Conservation (phyloP, 1,284 basidiomycete species). For the Puccinia polysora region DNA sequence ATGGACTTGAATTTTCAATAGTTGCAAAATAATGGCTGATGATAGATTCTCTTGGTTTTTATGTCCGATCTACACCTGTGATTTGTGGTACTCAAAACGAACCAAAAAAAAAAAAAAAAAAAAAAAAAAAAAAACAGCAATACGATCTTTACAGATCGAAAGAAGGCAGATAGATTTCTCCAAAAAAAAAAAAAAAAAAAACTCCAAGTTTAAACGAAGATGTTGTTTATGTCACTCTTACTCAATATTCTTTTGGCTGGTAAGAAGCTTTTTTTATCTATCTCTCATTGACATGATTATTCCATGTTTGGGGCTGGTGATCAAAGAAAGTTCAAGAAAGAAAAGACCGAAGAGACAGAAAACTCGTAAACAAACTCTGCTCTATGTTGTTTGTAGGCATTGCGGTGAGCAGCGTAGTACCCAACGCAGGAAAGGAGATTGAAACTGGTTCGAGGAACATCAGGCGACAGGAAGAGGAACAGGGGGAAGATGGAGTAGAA, state of each 20-base stretch:
- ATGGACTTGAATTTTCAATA: too few relatives aligned
- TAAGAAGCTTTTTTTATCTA: conserved; percentile 1
- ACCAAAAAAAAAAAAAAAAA: too few relatives aligned
- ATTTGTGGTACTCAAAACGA: too few relatives aligned
- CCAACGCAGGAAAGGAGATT: background rate
- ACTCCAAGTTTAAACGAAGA: background rate
- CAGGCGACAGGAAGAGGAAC: background rate
- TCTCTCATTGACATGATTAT: background rate
- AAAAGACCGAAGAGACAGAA: background rate
- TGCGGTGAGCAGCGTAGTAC: conserved; percentile 4
- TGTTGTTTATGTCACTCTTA: conserved; percentile 22
- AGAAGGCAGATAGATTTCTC: background rate
- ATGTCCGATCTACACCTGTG: too few relatives aligned
- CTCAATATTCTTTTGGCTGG: conserved; percentile 27
- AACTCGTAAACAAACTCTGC: background rate
- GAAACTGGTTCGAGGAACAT: background rate
- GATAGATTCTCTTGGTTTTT: too few relatives aligned
- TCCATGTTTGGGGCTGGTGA: background rate
- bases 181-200: background rate
- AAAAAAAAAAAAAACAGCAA: too few relatives aligned
- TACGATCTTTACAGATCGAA: background rate
- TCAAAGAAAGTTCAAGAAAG: background rate
- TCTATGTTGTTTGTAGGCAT: background rate
- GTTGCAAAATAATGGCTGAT: too few relatives aligned
- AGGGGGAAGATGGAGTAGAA: background rate